Conservation (phyloP, 163 green algal species). For the Chlamydomonas reinhardtii region DNA sequence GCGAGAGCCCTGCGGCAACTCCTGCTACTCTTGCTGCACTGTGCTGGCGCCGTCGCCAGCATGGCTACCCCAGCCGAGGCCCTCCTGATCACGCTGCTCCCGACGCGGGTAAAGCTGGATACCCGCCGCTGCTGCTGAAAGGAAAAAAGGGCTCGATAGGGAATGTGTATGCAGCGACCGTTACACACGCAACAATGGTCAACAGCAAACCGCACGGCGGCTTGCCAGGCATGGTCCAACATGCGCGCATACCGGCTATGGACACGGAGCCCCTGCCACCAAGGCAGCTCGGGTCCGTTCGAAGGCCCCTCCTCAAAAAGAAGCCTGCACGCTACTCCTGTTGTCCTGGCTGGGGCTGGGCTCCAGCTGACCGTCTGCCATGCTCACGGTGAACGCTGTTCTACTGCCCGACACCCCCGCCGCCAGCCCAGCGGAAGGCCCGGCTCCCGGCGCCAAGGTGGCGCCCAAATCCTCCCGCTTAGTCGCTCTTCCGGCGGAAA, state of each 20-base stretch:
- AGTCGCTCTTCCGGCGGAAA: slow-evolving; percentile 58
- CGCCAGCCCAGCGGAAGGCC: slow-evolving; percentile 33
- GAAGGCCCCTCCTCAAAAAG: background rate
- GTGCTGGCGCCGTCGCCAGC: too few species aligned
- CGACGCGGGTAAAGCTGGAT: too few species aligned
- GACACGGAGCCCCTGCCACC: slow-evolving; percentile 15
- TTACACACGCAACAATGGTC: slow-evolving; percentile 32
- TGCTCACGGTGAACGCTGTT: slow-evolving; percentile 15
- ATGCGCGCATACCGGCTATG: slow-evolving; percentile 30
- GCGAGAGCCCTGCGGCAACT: too few species aligned
- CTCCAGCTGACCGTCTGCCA: slow-evolving; percentile 27
- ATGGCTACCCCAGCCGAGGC: too few species aligned
- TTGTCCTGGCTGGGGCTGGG: slow-evolving; percentile 35
- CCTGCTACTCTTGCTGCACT: too few species aligned
- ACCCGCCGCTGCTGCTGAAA: background rate
- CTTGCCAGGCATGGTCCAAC: slow-evolving; percentile 33
- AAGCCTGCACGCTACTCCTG: slow-evolving; percentile 15
- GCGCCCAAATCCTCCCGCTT: slow-evolving; percentile 26
- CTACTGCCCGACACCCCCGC: slow-evolving; percentile 40
- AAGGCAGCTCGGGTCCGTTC: background rate
- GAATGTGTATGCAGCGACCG: background rate
- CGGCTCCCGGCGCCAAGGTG: background rate
- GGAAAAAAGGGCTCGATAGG: background rate
- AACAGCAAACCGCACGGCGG: slow-evolving; percentile 40
- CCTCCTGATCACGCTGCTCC: too few species aligned